These are phyloP conservation scores for Aspergillus sp. DNA, from an alignment of 2,329 filamentous ascomycete genomes.

Conservation along the genomic window DNA sequence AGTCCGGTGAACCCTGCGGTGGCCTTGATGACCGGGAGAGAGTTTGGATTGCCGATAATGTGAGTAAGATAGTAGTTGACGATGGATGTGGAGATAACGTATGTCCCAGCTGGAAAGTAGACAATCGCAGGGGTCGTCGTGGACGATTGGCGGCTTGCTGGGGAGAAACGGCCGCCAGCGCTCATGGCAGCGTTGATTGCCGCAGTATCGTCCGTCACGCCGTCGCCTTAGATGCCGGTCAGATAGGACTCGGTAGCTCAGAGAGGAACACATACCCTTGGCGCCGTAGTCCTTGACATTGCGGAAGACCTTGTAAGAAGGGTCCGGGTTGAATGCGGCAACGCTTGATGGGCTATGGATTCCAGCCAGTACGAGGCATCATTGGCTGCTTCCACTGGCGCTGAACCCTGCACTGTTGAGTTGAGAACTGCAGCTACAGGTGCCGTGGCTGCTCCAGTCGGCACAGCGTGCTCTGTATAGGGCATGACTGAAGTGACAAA, in stretches of 20 bases:
- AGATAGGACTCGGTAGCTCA: neutral
- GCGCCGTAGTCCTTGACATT: conserved; percentile 26
- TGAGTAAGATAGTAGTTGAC: conserved; percentile 56
- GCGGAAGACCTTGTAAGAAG: conserved; percentile 20
- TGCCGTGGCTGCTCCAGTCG: conserved; percentile 3
- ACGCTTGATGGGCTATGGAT: conserved; percentile 24
- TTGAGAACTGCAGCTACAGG: neutral
- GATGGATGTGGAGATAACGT: conserved; percentile 48
- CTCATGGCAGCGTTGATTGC: conserved; percentile 45
- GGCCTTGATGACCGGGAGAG: conserved; percentile 47
- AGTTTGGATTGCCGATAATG: conserved; percentile 51
- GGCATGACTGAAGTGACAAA: conserved; percentile 4
- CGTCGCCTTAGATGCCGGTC: conserved; percentile 28
- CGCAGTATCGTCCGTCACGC: conserved; percentile 46
- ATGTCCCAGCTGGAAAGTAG: conserved; percentile 52
- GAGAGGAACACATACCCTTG: conserved; percentile 11
- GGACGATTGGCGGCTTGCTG: conserved; percentile 28
- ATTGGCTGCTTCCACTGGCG: conserved; percentile 2
- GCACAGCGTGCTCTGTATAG: conserved; percentile 3
- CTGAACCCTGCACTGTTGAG: neutral
- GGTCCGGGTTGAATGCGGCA: conserved; percentile 18
- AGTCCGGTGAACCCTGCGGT: conserved; percentile 45
- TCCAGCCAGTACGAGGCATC: conserved; percentile 22
- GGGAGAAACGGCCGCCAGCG: conserved; percentile 37
- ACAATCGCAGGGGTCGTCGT: conserved; percentile 47